These are phyloP conservation scores for Aspergillus fumigatus DNA, from an alignment of 2,329 filamentous ascomycete genomes.

Conservation along the genomic window DNA sequence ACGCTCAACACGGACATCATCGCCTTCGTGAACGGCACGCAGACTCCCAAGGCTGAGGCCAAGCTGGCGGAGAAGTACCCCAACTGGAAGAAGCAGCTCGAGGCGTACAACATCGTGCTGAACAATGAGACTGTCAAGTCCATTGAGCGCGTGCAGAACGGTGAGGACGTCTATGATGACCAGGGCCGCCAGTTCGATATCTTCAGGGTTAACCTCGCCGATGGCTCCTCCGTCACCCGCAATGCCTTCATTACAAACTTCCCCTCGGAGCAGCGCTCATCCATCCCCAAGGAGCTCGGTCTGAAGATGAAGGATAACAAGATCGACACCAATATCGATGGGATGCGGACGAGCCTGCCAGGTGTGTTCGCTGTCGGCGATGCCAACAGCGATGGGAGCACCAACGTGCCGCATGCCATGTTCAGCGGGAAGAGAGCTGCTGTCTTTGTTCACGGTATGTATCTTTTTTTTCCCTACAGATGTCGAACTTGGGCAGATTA, in stretches of 20 bases:
- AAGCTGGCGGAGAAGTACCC: constrained; percentile 39
- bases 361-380: constrained; percentile 59
- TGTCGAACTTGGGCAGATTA: not conserved
- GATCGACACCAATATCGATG: constrained; percentile 43
- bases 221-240: constrained; percentile 44
- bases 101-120: constrained; percentile 48
- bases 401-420: constrained; percentile 59
- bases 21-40: constrained; percentile 57
- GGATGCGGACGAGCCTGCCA: constrained; percentile 48
- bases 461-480: not conserved
- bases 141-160: constrained; percentile 45
- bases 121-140: constrained; percentile 53
- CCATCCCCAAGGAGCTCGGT: constrained; percentile 46
- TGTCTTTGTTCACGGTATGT: constrained; percentile 55
- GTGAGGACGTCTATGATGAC: constrained; percentile 23
- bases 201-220: constrained; percentile 52
- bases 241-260: constrained; percentile 52
- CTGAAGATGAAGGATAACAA: constrained; percentile 44
- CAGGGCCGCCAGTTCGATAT: constrained; percentile 46
- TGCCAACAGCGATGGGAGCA: constrained; percentile 55
- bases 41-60: constrained; percentile 43
- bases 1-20: constrained; percentile 54
- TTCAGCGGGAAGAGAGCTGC: constrained; percentile 56
- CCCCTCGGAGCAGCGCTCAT: constrained; percentile 45
- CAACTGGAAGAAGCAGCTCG: constrained; percentile 48